phyloP scores from a whole-genome alignment of 106 monocot genomes.

The Iris macrosiphon region DNA sequence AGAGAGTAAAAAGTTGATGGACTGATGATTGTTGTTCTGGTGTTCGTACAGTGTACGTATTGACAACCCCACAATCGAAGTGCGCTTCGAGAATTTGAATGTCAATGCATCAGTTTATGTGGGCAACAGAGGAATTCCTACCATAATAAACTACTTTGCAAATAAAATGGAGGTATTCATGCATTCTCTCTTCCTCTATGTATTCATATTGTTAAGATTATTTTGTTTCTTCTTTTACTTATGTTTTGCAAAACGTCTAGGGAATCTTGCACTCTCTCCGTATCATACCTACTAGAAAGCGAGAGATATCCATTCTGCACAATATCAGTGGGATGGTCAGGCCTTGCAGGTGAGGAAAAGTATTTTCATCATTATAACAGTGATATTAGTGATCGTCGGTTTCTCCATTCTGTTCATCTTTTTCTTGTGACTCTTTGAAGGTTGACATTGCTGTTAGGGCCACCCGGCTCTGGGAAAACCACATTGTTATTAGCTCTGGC shows the following conservation, averaged over 20 bases:
- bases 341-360: conserved; percentile 18
- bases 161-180: conserved; percentile 16
- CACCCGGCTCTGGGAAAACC: conserved; percentile 27
- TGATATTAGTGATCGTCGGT: too few relatives aligned
- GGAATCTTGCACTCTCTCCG: conserved; percentile 1
- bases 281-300: conserved; percentile 20
- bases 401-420: too few relatives aligned
- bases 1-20: too few relatives aligned
- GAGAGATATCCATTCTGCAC: conserved; percentile 10
- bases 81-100: conserved; percentile 18
- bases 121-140: conserved; percentile 23
- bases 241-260: too few relatives aligned
- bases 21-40: too few relatives aligned
- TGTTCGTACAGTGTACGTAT: too few relatives aligned
- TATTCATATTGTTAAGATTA: background rate
- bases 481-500: conserved; percentile 21
- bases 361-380: background rate
- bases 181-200: background rate
- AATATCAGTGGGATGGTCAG: conserved; percentile 27
- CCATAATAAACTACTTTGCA: conserved; percentile 7
- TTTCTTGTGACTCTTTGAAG: too few relatives aligned
- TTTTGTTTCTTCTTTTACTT: conserved; percentile 13
- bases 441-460: conserved; percentile 24
- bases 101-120: conserved; percentile 17
- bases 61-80: conserved; percentile 25